These are phyloP conservation scores for Exophiala dermatitidis DNA, from an alignment of 2,329 filamentous ascomycete species.

Conservation along the genomic window DNA sequence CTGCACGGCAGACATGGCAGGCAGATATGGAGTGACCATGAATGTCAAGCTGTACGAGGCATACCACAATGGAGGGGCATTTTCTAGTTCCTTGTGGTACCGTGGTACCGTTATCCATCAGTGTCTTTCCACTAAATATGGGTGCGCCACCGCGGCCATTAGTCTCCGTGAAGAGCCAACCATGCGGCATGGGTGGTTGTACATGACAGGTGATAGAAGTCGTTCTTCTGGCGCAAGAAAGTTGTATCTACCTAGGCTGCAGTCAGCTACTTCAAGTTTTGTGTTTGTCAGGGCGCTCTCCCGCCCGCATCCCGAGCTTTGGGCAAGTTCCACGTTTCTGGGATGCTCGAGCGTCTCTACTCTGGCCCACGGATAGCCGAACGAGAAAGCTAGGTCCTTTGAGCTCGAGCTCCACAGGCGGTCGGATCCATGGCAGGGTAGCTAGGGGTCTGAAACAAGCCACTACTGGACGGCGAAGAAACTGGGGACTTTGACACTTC, in stretches of 20 bases:
- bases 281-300: neutral
- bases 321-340: conserved; percentile 16
- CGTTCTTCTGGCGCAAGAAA: neutral
- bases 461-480: conserved; percentile 5
- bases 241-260: neutral
- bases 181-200: neutral
- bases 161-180: neutral
- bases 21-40: conserved; percentile 3
- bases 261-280: neutral
- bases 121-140: neutral
- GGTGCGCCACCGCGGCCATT: neutral
- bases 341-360: conserved; percentile 2
- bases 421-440: neutral
- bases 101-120: neutral
- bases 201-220: neutral
- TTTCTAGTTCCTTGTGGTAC: neutral
- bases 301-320: neutral
- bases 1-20: conserved; percentile 3
- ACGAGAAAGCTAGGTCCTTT: neutral
- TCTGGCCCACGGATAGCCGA: conserved; percentile 1
- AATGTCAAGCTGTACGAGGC: conserved; percentile 9
- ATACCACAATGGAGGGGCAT: neutral
- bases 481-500: conserved; percentile 10
- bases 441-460: conserved; percentile 19
- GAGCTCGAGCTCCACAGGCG: conserved; percentile 1